phyloP scores from a whole-genome alignment of 306 rosid genomes.

The Clitoria ternatea region DNA sequence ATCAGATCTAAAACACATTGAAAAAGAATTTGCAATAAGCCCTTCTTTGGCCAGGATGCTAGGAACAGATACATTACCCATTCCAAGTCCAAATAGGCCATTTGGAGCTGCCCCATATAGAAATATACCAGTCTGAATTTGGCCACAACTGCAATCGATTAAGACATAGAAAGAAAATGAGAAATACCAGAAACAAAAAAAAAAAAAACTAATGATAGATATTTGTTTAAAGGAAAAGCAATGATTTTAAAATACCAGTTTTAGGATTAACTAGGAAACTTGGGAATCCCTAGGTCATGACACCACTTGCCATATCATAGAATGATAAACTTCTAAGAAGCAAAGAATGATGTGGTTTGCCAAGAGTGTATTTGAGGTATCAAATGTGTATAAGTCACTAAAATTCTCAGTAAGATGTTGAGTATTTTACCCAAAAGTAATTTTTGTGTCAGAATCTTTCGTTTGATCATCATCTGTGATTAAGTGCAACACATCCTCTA shows the following conservation, averaged over 20 bases:
- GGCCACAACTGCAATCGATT: constrained; percentile 72
- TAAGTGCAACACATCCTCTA: constrained; percentile 78
- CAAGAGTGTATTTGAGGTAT: background rate
- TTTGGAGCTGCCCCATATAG: constrained; percentile 69
- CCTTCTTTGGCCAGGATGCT: constrained; percentile 64
- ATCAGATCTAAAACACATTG: constrained; percentile 77
- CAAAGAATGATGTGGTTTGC: background rate
- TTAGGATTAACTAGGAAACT: constrained; percentile 7
- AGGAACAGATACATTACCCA: constrained; percentile 64
- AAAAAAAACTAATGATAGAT: background rate
- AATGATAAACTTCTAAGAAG: background rate
- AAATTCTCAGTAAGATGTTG: background rate
- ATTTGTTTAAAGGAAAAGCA: background rate
- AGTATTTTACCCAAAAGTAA: constrained; percentile 63
- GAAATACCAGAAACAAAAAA: background rate
- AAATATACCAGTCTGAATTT: constrained; percentile 69
- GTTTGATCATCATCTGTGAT: constrained; percentile 43
- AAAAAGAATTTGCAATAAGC: constrained; percentile 67
- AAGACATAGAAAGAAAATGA: background rate
- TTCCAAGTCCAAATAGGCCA: constrained; percentile 91
- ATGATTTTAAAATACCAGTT: background rate
- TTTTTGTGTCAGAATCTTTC: constrained; percentile 39
- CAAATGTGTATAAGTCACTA: background rate
- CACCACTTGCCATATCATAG: background rate
- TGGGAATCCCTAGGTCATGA: background rate